Percentiles rank a stretch among this genome's conserved stretches.
Evolutionary conservation across 2,329 filamentous ascomycete genomes (phyloP).

Genomic region (Cercospora beticola): DNA sequence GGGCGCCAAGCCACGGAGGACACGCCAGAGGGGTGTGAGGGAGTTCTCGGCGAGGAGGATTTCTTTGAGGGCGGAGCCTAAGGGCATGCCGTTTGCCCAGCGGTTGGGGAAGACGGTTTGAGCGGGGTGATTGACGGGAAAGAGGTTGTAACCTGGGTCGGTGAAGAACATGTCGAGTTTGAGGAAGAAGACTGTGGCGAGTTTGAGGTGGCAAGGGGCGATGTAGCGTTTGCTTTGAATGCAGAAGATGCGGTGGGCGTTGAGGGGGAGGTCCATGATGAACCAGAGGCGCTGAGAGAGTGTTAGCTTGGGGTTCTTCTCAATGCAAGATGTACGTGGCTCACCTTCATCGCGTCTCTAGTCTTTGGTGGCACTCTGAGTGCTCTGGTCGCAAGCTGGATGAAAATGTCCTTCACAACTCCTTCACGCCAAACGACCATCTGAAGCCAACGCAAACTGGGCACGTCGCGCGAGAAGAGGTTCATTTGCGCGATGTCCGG

Average conservation of each 20-base stretch:
- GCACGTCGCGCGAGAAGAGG: slow-evolving; percentile 52
- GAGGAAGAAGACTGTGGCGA: slow-evolving; percentile 64
- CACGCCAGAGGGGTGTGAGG: slow-evolving; percentile 51
- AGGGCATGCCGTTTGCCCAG: slow-evolving; percentile 23
- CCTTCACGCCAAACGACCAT: slow-evolving; percentile 63
- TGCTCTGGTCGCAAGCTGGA: slow-evolving; percentile 58
- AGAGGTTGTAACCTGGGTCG: slow-evolving; percentile 53
- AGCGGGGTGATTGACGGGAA: slow-evolving; percentile 17
- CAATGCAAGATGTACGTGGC: slow-evolving; percentile 1
- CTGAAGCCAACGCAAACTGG: slow-evolving; percentile 65
- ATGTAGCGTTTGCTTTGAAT: slow-evolving; percentile 57
- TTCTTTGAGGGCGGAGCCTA: slow-evolving; percentile 50
- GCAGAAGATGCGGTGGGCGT: slow-evolving; percentile 53
- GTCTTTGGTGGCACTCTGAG: slow-evolving; percentile 44
- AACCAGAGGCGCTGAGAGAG: slow-evolving; percentile 66
- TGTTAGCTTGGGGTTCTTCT: slow-evolving; percentile 16
- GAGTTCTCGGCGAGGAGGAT: slow-evolving; percentile 47
- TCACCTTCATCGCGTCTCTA: slow-evolving; percentile 26
- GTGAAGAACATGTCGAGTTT: slow-evolving; percentile 72
- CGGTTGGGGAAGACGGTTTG: slow-evolving; percentile 9
- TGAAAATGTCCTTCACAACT: slow-evolving; percentile 62
- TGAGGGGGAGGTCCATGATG: slow-evolving; percentile 65
- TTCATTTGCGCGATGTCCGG: slow-evolving; percentile 20
- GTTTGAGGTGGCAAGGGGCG: slow-evolving; percentile 60
- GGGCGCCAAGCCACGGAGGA: slow-evolving; percentile 57